Conservation (phyloP, 345 rosid species). For the Gossypium bickii region DNA sequence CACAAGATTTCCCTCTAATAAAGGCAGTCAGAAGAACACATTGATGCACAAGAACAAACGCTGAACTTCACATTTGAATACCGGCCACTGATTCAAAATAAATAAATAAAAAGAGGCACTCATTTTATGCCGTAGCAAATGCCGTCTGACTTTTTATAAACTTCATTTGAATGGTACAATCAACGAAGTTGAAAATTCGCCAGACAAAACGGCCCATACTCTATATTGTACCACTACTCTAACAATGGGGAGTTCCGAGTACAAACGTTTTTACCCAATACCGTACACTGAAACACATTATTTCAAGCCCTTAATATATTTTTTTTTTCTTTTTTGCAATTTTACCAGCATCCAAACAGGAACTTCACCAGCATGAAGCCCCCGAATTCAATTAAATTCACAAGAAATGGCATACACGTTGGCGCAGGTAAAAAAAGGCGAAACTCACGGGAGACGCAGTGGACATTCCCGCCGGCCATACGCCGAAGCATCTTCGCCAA, state of each 20-base stretch:
- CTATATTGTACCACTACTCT: background rate
- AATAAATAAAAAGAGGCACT: background rate
- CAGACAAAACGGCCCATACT: background rate
- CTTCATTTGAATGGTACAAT: background rate
- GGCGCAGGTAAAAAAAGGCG: slow-evolving; percentile 13
- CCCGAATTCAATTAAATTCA: slow-evolving; percentile 8
- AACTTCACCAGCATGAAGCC: background rate
- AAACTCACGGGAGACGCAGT: slow-evolving; percentile 83
- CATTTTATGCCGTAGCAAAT: background rate
- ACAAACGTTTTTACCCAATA: background rate
- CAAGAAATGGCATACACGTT: slow-evolving; percentile 2
- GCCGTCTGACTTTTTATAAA: background rate
- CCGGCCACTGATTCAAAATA: background rate
- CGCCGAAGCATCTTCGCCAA: slow-evolving; percentile 79
- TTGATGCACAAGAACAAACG: background rate
- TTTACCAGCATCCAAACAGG: too few relatives aligned
- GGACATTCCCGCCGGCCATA: slow-evolving; percentile 85
- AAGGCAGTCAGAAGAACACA: background rate
- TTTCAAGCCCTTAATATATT: background rate
- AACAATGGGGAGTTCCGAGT: background rate
- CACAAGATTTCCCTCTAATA: background rate
- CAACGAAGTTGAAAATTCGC: background rate
- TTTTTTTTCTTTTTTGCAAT: background rate
- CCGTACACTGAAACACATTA: background rate
- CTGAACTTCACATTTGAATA: background rate